Evolutionary conservation across 495 filamentous ascomycete genomes (phyloP).

Genomic region (Daldinia concentrica): DNA sequence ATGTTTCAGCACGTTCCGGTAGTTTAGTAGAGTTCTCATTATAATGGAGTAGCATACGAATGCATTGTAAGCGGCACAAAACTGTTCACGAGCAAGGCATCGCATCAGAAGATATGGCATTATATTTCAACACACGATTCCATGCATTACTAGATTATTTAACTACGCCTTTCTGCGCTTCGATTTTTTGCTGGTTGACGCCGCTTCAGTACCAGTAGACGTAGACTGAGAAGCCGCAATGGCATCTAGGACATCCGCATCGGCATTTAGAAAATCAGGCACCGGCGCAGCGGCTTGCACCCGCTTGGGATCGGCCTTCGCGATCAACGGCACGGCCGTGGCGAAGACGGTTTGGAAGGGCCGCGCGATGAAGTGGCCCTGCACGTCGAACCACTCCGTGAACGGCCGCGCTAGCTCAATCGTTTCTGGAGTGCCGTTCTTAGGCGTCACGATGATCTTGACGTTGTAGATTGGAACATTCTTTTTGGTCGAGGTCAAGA

Average conservation of each 20-base stretch:
- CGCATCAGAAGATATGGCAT: neutral
- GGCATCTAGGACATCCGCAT: slow-evolving; percentile 53
- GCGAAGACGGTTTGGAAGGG: slow-evolving; percentile 88
- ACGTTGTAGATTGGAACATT: slow-evolving; percentile 81
- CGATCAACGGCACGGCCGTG: slow-evolving; percentile 71
- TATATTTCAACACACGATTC: slow-evolving; percentile 20
- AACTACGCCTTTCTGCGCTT: slow-evolving; percentile 58
- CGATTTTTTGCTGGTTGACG: slow-evolving; percentile 48
- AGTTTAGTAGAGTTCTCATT: neutral
- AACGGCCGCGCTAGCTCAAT: slow-evolving; percentile 73
- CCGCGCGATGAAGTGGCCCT: slow-evolving; percentile 81
- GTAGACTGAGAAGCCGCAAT: slow-evolving; percentile 48
- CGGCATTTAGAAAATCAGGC: slow-evolving; percentile 44
- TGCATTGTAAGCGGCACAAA: neutral
- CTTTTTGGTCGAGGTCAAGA: slow-evolving; percentile 75
- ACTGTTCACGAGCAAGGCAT: neutral
- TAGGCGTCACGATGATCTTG: slow-evolving; percentile 64
- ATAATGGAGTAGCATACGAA: neutral
- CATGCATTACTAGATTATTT: slow-evolving; percentile 3
- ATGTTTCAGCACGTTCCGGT: neutral
- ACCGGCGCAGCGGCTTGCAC: slow-evolving; percentile 36
- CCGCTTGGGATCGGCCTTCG: slow-evolving; percentile 70
- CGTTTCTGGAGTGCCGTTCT: slow-evolving; percentile 47
- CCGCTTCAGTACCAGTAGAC: slow-evolving; percentile 17
- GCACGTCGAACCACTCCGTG: slow-evolving; percentile 83